phyloP scores from a whole-genome alignment of 192 early-diverging fungal species.

The Glomus cerebriforme region DNA sequence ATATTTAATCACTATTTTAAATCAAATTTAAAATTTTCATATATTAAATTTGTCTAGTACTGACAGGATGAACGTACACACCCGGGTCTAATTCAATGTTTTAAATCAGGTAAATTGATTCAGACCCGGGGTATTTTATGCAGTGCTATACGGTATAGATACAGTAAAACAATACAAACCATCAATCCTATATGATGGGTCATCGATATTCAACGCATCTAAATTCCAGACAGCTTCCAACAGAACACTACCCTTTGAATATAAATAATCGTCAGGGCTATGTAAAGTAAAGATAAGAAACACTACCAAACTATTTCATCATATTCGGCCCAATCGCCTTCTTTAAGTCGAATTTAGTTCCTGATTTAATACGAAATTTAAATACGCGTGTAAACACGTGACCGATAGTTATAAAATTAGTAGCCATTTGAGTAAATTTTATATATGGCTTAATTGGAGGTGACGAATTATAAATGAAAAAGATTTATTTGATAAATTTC shows the following conservation, averaged over 20 bases:
- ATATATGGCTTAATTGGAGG: constrained; percentile 55
- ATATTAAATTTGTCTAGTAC: too few relatives aligned
- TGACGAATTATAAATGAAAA: constrained; percentile 32
- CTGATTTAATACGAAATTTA: constrained; percentile 64
- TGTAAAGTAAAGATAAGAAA: neutral
- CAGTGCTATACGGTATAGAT: too few relatives aligned
- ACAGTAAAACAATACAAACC: too few relatives aligned
- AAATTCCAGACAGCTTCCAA: constrained; percentile 61
- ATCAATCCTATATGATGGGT: too few relatives aligned
- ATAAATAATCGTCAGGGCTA: neutral
- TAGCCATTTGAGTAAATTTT: constrained; percentile 59
- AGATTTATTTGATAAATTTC: neutral
- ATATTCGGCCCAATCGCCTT: constrained; percentile 88
- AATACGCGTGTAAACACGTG: neutral
- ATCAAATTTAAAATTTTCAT: too few relatives aligned
- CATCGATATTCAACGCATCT: neutral
- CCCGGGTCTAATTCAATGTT: too few relatives aligned
- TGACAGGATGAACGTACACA: too few relatives aligned
- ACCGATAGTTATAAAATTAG: neutral
- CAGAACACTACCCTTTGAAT: constrained; percentile 54
- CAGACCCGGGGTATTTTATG: too few relatives aligned
- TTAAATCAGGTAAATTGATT: too few relatives aligned
- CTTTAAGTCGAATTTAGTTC: constrained; percentile 71
- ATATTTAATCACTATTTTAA: too few relatives aligned
- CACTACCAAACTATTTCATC: constrained; percentile 67